phyloP scores from a whole-genome alignment of 345 rosid genomes.

The Aurinia saxatilis region DNA sequence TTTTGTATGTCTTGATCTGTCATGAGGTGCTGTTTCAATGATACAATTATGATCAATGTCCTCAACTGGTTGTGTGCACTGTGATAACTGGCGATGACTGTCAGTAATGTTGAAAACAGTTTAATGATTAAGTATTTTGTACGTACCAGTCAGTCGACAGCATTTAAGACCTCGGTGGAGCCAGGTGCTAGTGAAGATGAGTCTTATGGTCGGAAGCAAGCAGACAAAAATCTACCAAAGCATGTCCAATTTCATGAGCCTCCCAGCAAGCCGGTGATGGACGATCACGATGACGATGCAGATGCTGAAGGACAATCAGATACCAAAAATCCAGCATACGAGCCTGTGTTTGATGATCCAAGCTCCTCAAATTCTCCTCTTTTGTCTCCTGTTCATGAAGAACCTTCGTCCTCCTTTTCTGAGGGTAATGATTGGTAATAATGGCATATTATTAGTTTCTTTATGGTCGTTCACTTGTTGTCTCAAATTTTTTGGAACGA shows the following conservation, averaged over 20 bases:
- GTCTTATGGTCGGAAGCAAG: conserved; percentile 10
- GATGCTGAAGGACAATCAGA: conserved; percentile 35
- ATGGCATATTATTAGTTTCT: conserved; percentile 3
- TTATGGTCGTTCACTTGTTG: neutral
- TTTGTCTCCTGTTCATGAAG: conserved; percentile 79
- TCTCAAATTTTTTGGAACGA: conserved; percentile 23
- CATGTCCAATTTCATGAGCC: no score
- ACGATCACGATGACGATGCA: conserved; percentile 32
- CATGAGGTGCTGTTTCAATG: neutral
- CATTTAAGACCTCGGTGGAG: conserved; percentile 10
- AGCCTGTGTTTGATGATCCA: conserved; percentile 47
- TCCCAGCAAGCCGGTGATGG: conserved; percentile 49
- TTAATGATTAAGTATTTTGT: neutral
- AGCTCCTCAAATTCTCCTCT: conserved; percentile 59
- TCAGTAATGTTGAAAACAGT: neutral
- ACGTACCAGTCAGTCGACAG: conserved; percentile 13
- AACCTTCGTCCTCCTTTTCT: conserved; percentile 76
- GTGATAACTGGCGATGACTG: conserved; percentile 3
- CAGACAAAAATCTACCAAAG: no score
- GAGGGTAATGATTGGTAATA: conserved; percentile 58
- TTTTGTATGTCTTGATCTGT: conserved; percentile 2
- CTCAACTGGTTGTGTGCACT: conserved; percentile 6
- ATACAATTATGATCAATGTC: neutral
- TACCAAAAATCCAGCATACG: conserved; percentile 50
- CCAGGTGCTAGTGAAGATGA: conserved; percentile 4